phyloP scores from a whole-genome alignment of 768 basidiomycete genomes.

The Roridomyces roridus region DNA sequence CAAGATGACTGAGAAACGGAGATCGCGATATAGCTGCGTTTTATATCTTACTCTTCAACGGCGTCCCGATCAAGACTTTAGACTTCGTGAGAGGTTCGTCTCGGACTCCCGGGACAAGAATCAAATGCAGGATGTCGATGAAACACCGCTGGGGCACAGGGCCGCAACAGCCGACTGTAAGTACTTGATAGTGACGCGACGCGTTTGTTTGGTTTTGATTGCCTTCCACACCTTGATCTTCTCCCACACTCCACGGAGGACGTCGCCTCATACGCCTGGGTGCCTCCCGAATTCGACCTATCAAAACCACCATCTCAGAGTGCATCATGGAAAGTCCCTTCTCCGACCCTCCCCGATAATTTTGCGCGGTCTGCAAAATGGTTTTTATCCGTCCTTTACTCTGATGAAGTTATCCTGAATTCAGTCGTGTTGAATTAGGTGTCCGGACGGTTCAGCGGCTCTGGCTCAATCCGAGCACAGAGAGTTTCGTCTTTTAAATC shows the following conservation, averaged over 20 bases:
- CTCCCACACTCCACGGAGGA: not conserved
- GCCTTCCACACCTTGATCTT: not conserved
- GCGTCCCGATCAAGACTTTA: too few species aligned
- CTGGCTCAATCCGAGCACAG: slow-evolving; percentile 78
- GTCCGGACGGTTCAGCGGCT: slow-evolving; percentile 72
- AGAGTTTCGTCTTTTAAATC: slow-evolving; percentile 58
- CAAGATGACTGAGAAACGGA: too few species aligned
- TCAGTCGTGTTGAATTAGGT: slow-evolving; percentile 51
- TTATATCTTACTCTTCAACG: too few species aligned
- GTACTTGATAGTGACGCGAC: not conserved
- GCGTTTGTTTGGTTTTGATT: slow-evolving; percentile 1
- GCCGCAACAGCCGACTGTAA: too few species aligned
- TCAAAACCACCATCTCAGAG: slow-evolving; percentile 19
- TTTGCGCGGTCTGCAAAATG: slow-evolving; percentile 65
- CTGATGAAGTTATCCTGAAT: not conserved
- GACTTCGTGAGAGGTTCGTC: too few species aligned
- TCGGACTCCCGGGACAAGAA: too few species aligned
- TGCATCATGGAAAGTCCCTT: slow-evolving; percentile 18
- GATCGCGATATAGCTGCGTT: too few species aligned
- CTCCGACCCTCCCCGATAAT: slow-evolving; percentile 41
- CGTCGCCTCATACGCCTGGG: slow-evolving; percentile 28
- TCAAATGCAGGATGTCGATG: too few species aligned
- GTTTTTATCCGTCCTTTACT: slow-evolving; percentile 38
- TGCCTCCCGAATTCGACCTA: slow-evolving; percentile 37
- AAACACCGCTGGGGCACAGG: too few species aligned